phyloP scores from a whole-genome alignment of 352 stramenopile genomes.

The Phytophthora pisi region DNA sequence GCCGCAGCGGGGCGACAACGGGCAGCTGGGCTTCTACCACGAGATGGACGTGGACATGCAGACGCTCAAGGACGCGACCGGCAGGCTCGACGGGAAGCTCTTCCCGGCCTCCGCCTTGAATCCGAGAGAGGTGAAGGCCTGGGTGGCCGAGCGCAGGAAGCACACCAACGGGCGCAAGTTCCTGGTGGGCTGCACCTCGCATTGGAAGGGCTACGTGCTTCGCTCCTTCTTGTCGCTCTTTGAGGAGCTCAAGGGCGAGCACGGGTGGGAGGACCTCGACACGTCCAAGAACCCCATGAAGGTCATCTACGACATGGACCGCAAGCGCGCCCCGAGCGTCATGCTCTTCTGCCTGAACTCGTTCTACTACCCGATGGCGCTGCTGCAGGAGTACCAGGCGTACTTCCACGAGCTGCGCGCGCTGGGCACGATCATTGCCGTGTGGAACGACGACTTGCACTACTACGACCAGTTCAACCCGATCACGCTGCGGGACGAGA shows the following conservation, averaged over 20 bases:
- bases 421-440: slow-evolving; percentile 68
- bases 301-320: slow-evolving; percentile 69
- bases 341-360: slow-evolving; percentile 84
- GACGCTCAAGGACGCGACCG: slow-evolving; percentile 40
- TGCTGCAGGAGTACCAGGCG: slow-evolving; percentile 61
- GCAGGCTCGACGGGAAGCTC: slow-evolving; percentile 44
- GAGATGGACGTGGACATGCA: slow-evolving; percentile 84
- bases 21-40: slow-evolving; percentile 75
- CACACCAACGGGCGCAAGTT: slow-evolving; percentile 79
- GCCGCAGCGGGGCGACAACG: slow-evolving; percentile 39
- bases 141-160: slow-evolving; percentile 62
- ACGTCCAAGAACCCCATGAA: slow-evolving; percentile 57
- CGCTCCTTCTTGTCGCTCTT: slow-evolving; percentile 75
- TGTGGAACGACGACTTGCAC: slow-evolving; percentile 84
- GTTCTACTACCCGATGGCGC: slow-evolving; percentile 66
- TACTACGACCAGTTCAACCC: slow-evolving; percentile 84
- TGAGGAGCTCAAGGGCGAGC: slow-evolving; percentile 61
- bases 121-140: slow-evolving; percentile 60
- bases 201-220: slow-evolving; percentile 71
- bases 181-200: slow-evolving; percentile 63
- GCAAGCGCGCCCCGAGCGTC: slow-evolving; percentile 63
- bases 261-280: slow-evolving; percentile 70
- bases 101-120: slow-evolving; percentile 48
- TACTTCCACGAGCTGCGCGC: slow-evolving; percentile 76
- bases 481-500: slow-evolving; percentile 57